Base-by-base conservation (phyloP, 805 yeast genomes). In the Candida andamanensis region DNA sequence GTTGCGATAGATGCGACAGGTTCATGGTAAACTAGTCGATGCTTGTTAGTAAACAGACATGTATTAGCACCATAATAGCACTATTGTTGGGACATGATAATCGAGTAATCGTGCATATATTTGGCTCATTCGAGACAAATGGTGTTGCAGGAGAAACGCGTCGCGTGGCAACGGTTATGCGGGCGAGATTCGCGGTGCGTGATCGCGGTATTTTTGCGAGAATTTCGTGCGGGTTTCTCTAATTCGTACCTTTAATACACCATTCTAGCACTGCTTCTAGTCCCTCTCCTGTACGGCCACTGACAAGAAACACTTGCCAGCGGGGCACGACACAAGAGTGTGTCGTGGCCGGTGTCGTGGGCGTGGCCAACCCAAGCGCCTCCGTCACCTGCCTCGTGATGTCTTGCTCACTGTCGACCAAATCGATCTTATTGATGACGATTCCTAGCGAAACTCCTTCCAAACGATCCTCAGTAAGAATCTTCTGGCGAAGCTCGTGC, bases 341-440 rank as follows among this genome's bases (percentile, higher is more conserved):
- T n/a, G n/a, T n/a, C n/a, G n/a, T n/a, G n/a, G n/a, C n/a, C n/a
- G n/a, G n/a, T n/a, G n/a, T n/a, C n/a, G n/a, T n/a, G n/a, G n/a
- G n/a, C n/a, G n/a, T n/a, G n/a, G 39, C 40, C 24, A 56, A 35
- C 17, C 48, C 46, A 24, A 54, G 46, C 13, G 39, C 24, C 2
- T 45, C 37, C 4, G 29, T 31, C 6, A 31, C 35, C 9, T 26
- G 13, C 18, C 11, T 6, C 20, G 17, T 17, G 4, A 36, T 5
- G 12, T 17, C 13, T 2, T 55, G 54, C 0, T 45, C 48, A 2
- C 46, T 54, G 2, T 46, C 52, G 5, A 76, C 50, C 15, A 78
- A 45, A 46, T 89, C 97, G 18, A 78, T 59, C 51, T 89, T 89
- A 59, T 90, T 89, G 30, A 86, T 65, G 39, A 81, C 58, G 1